Conservation (phyloP, 2,329 filamentous ascomycete species). For the Epichloe amarillans region DNA sequence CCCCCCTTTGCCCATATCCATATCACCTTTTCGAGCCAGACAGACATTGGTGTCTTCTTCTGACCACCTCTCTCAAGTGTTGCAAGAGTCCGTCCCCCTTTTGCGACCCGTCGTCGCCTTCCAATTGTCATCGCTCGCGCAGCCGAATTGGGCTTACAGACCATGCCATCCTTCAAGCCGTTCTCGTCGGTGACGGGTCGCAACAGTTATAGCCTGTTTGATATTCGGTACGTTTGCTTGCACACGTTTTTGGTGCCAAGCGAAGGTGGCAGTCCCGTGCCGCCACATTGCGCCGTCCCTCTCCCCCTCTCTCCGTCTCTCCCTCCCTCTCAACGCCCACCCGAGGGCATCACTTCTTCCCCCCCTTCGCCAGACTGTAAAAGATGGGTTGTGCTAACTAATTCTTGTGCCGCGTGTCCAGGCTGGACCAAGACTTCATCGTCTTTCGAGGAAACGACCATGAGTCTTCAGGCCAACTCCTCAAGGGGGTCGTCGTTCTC, state of each 20-base stretch:
- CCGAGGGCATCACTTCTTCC: neutral
- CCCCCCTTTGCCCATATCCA: neutral
- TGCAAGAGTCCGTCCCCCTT: neutral
- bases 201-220: slow-evolving; percentile 40
- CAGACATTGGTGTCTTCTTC: neutral
- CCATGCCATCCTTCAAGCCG: slow-evolving; percentile 44
- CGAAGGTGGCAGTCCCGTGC: neutral
- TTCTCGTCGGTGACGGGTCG: slow-evolving; percentile 39
- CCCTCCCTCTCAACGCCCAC: neutral
- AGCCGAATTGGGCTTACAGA: slow-evolving; percentile 7
- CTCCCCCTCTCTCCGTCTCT: too few relatives aligned
- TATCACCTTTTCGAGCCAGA: neutral
- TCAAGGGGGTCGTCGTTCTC: slow-evolving; percentile 62
- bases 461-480: slow-evolving; percentile 61
- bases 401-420: slow-evolving; percentile 18
- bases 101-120: neutral
- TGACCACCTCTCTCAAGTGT: neutral
- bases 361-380: neutral
- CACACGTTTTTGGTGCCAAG: neutral
- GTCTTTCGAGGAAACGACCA: slow-evolving; percentile 63
- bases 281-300: neutral
- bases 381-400: neutral
- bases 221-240: slow-evolving; percentile 36
- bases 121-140: neutral
- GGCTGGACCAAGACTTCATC: slow-evolving; percentile 66